Percentiles rank a stretch among this genome's conserved stretches.
These are phyloP conservation scores for Athelia psychrophila DNA, from an alignment of 1,284 basidiomycete species.

Conservation along the genomic window DNA sequence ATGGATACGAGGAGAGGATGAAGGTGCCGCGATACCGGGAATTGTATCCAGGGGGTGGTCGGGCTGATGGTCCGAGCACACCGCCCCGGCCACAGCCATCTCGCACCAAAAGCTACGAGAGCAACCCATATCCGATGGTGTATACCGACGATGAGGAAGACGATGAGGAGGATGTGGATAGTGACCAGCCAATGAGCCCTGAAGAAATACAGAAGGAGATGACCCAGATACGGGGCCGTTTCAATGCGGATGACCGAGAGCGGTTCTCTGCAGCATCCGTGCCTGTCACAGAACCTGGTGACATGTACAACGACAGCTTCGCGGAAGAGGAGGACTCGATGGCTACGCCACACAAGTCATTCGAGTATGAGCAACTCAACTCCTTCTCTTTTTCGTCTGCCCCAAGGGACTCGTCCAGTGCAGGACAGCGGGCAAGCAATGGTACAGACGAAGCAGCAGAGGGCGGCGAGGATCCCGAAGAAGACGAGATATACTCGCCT, in stretches of 20 bases:
- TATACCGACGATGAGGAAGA: conserved; percentile 12
- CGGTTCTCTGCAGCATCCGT: neutral
- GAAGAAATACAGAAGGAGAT: conserved; percentile 16
- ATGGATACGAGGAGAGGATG: conserved; percentile 18
- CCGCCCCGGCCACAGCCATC: neutral
- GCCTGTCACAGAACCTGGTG: neutral
- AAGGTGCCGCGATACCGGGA: conserved; percentile 23
- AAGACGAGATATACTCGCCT: neutral
- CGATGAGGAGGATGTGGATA: conserved; percentile 17
- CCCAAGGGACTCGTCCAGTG: too few species aligned
- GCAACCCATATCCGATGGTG: too few species aligned
- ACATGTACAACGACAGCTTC: neutral
- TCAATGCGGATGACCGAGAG: conserved; percentile 15
- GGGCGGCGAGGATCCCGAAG: neutral
- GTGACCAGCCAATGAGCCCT: neutral
- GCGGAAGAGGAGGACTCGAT: neutral
- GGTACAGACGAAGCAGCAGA: neutral
- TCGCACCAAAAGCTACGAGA: neutral
- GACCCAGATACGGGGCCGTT: conserved; percentile 27
- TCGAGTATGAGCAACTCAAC: too few species aligned
- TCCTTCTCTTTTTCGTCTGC: too few species aligned
- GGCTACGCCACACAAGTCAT: neutral
- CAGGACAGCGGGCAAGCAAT: neutral
- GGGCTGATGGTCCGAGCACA: neutral
- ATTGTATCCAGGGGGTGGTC: conserved; percentile 14